Percentiles rank a stretch among this genome's conserved stretches.
Conservation (phyloP, 192 early-diverging fungal species). For the Gamsiella multidivaricata region DNA sequence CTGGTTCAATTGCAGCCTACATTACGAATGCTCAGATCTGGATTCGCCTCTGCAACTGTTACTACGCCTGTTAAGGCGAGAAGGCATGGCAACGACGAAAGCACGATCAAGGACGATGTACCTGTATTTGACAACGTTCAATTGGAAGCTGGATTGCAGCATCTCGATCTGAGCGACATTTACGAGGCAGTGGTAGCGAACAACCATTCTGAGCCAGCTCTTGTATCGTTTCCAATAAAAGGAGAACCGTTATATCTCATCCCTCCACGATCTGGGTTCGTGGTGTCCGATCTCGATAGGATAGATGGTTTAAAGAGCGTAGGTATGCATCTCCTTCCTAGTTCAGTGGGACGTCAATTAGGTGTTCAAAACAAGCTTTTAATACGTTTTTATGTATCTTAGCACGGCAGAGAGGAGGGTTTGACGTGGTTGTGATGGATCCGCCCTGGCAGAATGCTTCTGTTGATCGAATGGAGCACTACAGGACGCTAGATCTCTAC, state of each 20-base stretch:
- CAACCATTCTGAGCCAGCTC: neutral
- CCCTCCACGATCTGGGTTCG: constrained; percentile 43
- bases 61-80: neutral
- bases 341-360: neutral
- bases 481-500: constrained; percentile 71
- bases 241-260: constrained; percentile 35
- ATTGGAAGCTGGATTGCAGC: neutral
- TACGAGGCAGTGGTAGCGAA: constrained; percentile 28
- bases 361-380: neutral
- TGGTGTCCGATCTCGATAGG: constrained; percentile 45
- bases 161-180: constrained; percentile 23
- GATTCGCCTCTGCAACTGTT: constrained; percentile 9
- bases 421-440: constrained; percentile 67
- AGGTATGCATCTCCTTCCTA: constrained; percentile 1
- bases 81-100: neutral
- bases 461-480: constrained; percentile 62
- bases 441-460: constrained; percentile 77
- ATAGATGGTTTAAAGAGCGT: constrained; percentile 35
- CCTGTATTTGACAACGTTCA: constrained; percentile 4
- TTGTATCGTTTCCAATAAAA: constrained; percentile 14
- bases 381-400: neutral
- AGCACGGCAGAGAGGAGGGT: constrained; percentile 46
- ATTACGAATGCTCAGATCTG: constrained; percentile 22
- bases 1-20: constrained; percentile 28
- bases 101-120: neutral